Evolutionary conservation across 345 rosid genomes (phyloP).

Genomic region (Firmiana major): DNA sequence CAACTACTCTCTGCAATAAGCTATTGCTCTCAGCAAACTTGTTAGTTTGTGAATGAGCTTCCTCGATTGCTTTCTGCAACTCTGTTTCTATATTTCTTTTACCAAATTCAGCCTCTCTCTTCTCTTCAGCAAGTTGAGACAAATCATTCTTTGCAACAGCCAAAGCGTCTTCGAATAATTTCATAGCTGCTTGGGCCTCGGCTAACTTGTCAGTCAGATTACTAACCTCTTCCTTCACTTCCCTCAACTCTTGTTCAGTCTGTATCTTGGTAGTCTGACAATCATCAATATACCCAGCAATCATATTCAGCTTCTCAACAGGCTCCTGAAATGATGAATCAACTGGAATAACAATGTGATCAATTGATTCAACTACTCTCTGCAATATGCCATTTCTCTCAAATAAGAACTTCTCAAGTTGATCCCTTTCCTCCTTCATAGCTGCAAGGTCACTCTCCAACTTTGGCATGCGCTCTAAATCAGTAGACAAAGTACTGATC

Average conservation of each 20-base stretch:
- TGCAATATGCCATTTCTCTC: constrained; percentile 55
- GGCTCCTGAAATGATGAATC: constrained; percentile 50
- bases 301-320: constrained; percentile 54
- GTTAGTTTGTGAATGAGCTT: constrained; percentile 44
- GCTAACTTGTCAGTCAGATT: constrained; percentile 41
- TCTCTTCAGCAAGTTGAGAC: constrained; percentile 49
- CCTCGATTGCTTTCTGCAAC: constrained; percentile 52
- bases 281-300: constrained; percentile 51
- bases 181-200: constrained; percentile 42
- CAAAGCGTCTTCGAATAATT: constrained; percentile 48
- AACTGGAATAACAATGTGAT: constrained; percentile 46
- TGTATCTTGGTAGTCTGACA: constrained; percentile 47
- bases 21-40: constrained; percentile 33
- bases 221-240: constrained; percentile 45
- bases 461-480: constrained; percentile 45
- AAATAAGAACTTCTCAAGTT: constrained; percentile 51
- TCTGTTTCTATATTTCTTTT: constrained; percentile 52
- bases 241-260: constrained; percentile 52
- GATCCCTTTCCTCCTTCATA: constrained; percentile 47
- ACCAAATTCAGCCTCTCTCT: constrained; percentile 42
- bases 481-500: constrained; percentile 47
- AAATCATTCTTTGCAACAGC: constrained; percentile 40
- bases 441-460: constrained; percentile 63
- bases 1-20: constrained; percentile 46
- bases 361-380: constrained; percentile 50